Conservation (phyloP, 2,329 filamentous ascomycete genomes). For the Tolypocladium sp. region DNA sequence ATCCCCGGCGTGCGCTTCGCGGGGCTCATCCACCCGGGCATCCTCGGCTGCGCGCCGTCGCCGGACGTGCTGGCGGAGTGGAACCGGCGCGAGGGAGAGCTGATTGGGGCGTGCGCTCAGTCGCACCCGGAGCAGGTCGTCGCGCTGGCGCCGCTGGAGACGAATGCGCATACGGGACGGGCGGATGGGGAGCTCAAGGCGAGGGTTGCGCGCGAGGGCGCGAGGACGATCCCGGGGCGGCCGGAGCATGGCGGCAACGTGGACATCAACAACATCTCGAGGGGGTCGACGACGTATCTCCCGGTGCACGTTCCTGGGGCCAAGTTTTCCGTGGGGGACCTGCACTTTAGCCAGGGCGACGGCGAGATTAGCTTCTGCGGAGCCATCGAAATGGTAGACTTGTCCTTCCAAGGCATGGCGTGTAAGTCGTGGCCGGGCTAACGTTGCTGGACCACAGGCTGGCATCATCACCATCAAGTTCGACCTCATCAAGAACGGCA, state of each 20-base stretch:
- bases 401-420: too few relatives aligned
- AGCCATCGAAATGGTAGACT: constrained; percentile 71
- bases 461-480: constrained; percentile 87
- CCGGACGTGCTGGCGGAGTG: constrained; percentile 67
- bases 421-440: not conserved
- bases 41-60: constrained; percentile 81
- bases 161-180: constrained; percentile 64
- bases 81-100: constrained; percentile 74
- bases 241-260: constrained; percentile 88
- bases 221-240: constrained; percentile 73
- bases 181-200: constrained; percentile 49
- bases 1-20: constrained; percentile 82
- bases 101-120: constrained; percentile 51
- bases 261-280: constrained; percentile 79
- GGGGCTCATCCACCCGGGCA: constrained; percentile 84
- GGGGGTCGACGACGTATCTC: constrained; percentile 75
- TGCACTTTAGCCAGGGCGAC: constrained; percentile 77
- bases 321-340: constrained; percentile 82
- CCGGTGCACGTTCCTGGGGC: constrained; percentile 81
- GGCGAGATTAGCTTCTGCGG: constrained; percentile 85
- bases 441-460: constrained; percentile 28
- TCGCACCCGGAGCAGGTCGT: constrained; percentile 59
- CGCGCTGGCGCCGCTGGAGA: constrained; percentile 64
- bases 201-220: constrained; percentile 68
- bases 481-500: constrained; percentile 73